These are phyloP conservation scores for Arabidopsis lyrata DNA, from an alignment of 441 rosid species.

Conservation along the genomic window DNA sequence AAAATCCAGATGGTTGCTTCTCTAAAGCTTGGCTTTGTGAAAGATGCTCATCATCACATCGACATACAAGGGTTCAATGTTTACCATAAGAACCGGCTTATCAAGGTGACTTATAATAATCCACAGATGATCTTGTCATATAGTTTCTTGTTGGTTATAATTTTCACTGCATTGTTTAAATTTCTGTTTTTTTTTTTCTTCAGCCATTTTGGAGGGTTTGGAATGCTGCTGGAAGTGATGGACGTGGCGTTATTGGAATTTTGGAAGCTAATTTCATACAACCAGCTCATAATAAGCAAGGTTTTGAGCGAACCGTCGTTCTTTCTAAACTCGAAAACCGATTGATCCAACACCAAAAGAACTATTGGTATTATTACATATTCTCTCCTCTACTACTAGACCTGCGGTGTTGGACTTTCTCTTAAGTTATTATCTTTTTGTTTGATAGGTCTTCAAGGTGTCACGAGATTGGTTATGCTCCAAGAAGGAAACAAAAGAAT, in stretches of 20 bases:
- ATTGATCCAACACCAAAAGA: slow-evolving; percentile 61
- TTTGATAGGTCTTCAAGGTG: slow-evolving; percentile 55
- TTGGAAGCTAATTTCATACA: slow-evolving; percentile 93
- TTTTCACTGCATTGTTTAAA: slow-evolving; percentile 1
- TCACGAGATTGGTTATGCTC: slow-evolving; percentile 74
- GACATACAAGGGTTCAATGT: slow-evolving; percentile 87
- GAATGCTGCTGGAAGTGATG: slow-evolving; percentile 85
- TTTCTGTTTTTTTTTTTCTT: slow-evolving; percentile 10
- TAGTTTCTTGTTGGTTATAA: background rate
- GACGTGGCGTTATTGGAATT: slow-evolving; percentile 84
- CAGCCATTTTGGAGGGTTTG: slow-evolving; percentile 95
- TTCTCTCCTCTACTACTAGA: slow-evolving; percentile 18
- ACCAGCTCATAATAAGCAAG: slow-evolving; percentile 96
- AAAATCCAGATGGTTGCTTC: slow-evolving; percentile 52
- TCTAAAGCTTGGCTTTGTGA: slow-evolving; percentile 75
- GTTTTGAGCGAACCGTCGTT: slow-evolving; percentile 84
- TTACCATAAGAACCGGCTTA: slow-evolving; percentile 83
- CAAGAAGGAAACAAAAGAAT: slow-evolving; percentile 46
- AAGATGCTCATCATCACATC: slow-evolving; percentile 75
- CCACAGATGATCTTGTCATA: background rate
- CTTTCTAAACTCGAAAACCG: slow-evolving; percentile 74
- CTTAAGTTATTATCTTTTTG: slow-evolving; percentile 1
- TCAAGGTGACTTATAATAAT: slow-evolving; percentile 55
- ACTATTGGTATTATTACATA: slow-evolving; percentile 54
- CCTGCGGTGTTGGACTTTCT: background rate